phyloP scores from a whole-genome alignment of 495 filamentous ascomycete genomes.

The Aspergillus saccharolyticus region DNA sequence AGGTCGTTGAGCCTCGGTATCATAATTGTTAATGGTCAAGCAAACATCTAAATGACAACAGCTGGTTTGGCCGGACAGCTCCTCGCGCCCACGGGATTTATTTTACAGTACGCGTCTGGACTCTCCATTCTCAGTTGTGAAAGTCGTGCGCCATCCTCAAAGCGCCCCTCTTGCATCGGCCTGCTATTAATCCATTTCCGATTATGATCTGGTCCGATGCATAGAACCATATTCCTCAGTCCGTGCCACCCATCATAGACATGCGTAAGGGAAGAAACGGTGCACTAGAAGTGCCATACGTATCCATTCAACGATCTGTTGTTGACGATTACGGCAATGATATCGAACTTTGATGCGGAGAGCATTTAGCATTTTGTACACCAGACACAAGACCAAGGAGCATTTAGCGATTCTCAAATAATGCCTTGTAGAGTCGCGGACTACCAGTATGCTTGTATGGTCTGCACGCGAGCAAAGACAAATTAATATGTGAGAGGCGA shows the following conservation, averaged over 20 bases:
- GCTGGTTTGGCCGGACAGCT: not conserved
- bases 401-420: not conserved
- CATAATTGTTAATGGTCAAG: not conserved
- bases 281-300: not conserved
- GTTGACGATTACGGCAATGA: not conserved
- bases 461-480: not conserved
- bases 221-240: not conserved
- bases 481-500: not conserved
- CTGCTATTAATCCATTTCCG: not conserved
- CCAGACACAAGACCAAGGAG: not conserved
- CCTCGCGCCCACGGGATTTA: not conserved
- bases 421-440: not conserved
- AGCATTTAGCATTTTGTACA: not conserved
- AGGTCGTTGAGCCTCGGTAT: constrained; percentile 28
- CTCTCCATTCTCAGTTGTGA: not conserved
- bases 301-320: not conserved
- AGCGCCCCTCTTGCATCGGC: not conserved
- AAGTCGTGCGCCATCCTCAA: not conserved
- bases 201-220: not conserved
- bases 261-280: not conserved
- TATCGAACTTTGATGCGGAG: not conserved
- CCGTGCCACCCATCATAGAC: not conserved
- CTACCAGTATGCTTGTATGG: not conserved
- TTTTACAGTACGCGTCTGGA: not conserved
- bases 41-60: not conserved